These are phyloP conservation scores for Mycena crocata DNA, from an alignment of 768 basidiomycete species.

Conservation along the genomic window DNA sequence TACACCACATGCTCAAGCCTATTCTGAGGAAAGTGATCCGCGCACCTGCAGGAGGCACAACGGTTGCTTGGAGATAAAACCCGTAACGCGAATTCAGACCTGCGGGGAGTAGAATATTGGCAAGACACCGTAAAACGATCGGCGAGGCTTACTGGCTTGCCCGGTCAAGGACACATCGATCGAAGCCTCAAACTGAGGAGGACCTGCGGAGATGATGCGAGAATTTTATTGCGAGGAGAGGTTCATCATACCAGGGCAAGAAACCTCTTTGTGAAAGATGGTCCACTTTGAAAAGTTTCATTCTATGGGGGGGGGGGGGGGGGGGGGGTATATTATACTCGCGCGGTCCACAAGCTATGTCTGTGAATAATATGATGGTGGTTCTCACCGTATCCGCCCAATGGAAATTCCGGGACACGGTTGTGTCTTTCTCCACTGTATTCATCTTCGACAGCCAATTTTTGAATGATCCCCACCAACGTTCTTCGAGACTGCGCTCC, in stretches of 20 bases:
- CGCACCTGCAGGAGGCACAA: conserved; percentile 33
- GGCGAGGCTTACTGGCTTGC: neutral
- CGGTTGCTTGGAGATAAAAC: conserved; percentile 37
- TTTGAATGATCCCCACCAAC: conserved; percentile 38
- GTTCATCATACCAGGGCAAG: conserved; percentile 28
- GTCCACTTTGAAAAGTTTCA: conserved; percentile 20
- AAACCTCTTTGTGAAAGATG: conserved; percentile 37
- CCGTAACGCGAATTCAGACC: conserved; percentile 30
- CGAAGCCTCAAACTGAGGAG: conserved; percentile 18
- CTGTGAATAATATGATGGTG: too few species aligned
- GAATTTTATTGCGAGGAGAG: conserved; percentile 4
- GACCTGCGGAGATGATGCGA: conserved; percentile 17
- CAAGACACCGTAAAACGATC: neutral
- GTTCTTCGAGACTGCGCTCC: conserved; percentile 26
- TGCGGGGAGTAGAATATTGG: neutral
- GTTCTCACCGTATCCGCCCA: conserved; percentile 32
- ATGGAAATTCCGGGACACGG: conserved; percentile 27
- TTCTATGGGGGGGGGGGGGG: too few species aligned
- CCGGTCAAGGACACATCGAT: conserved; percentile 19
- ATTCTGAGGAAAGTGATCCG: too few species aligned
- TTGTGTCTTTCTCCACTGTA: conserved; percentile 24
- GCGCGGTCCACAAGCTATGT: too few species aligned
- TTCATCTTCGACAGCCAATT: conserved; percentile 35
- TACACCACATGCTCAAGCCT: too few species aligned
- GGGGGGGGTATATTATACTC: too few species aligned